Base-by-base conservation (phyloP, 148 eudicot genomes). In the Hydrangea macrophylla region DNA sequence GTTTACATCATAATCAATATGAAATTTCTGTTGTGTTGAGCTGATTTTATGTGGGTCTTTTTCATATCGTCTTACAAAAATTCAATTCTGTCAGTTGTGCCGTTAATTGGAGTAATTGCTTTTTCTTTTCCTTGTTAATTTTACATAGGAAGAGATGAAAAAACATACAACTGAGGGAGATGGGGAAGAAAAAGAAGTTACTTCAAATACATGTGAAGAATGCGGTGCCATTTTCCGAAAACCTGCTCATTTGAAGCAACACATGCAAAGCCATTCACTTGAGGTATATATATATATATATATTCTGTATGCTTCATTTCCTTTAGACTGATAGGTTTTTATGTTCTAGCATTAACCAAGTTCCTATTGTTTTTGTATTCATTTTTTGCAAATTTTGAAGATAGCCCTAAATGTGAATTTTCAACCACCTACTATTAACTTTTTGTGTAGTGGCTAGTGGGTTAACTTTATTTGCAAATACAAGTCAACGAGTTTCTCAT, bases 211-310 rank as follows among this genome's bases (percentile, higher is more conserved):
- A 0, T 94, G 99, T 78, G 84, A 81, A 33, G 85, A 91, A 15
- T 94, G 99, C 48, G 93, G 97, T 42, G 75, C 64, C 24, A 84
- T 62, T 56, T 94, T 94, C 24, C 66, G 62, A 63, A 91, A 94
- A 66, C 99, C 99, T 35, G 93, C 97, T 72, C 78, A 91, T 74
- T 83, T 94, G 80, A 91, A 80, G 78, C 99, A 94, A 71, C 99
- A 94, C 66, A 82, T 91, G 93, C 91, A 70, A 56, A 78, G 90
- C 65, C 99, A 94, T 75, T 87, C 96, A 0, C 39, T 87, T 8
- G 96, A 88, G 97, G 99, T 94, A 77, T 31, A 17, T 2, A 7
- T 25, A 17, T 0, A 17, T 22, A 23, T 9, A 9, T 5, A 3
- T 9, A 7, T 6, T 55, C 4, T 3, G 35, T 25, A 27, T 30